Evolutionary conservation across 176 grass and related monocot genomes (phyloP), one percentile per base, ranked within the genome.

Genomic region (Ananas comosus): DNA sequence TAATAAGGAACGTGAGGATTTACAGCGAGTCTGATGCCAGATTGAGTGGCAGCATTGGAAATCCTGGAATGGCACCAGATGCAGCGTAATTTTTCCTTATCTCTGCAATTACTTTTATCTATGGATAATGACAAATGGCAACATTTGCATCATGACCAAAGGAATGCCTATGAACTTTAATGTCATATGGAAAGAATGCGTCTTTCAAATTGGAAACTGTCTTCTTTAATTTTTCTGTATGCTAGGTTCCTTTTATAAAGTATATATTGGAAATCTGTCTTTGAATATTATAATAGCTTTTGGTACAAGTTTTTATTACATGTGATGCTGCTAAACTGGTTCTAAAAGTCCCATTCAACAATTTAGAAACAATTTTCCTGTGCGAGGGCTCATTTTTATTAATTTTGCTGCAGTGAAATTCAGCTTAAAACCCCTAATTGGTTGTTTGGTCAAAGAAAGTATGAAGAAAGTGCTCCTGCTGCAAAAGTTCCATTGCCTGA

Each of bases 391-490:
- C n/a, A 59, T 9, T 8, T 19, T 53, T 69, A 51, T 51, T 48
- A 29, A 67, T 12, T 75, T 42, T 54, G 64, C 19, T 84, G 76
- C 84, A 92, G 94, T 67, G 94, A 97, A 84, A 90, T 97, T 85
- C 94, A 97, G 51, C 87, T 97, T 59, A 97, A 81, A 79, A 92
- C 69, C 69, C 84, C 89, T 24, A 97, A 90, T 76, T 97, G 94
- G 94, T 79, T 92, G 78, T 97, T 97, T 81, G 89, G 94, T 68
- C 94, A 97, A 81, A 97, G 84, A 50, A 97, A 97, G 74, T 82
- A 92, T 3, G 78, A 83, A 48, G 89, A 87, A 78, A 75, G 48
- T 64, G 76, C 71, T 49, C 69, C 76, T 70, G 58, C 51, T 10
- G 48, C 63, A 52, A 96, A 66, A 75, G 79, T 72, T 21, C 61